Conservation (phyloP, 2,329 filamentous ascomycete species). For the Stagonosporopsis tanaceti region DNA sequence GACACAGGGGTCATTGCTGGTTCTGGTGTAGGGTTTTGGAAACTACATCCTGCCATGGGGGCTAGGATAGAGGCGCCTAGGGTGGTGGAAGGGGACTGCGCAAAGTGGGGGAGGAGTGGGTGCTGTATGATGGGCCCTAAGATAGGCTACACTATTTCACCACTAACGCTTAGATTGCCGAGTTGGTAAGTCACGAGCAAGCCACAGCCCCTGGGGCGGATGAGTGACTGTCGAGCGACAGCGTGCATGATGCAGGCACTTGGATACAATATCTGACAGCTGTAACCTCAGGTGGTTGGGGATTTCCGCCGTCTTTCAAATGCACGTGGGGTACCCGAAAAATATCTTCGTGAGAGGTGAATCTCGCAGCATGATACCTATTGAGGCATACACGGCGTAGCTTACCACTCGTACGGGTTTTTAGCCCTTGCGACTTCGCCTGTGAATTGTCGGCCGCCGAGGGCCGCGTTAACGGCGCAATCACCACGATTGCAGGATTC, state of each 20-base stretch:
- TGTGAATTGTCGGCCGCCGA: conserved; percentile 29
- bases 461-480: conserved; percentile 32
- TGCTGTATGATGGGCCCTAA: conserved; percentile 12
- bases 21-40: conserved; percentile 4
- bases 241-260: conserved; percentile 21
- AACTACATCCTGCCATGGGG: conserved; percentile 13
- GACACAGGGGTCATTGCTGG: conserved; percentile 11
- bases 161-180: conserved; percentile 18
- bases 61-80: conserved; percentile 10
- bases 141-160: conserved; percentile 14
- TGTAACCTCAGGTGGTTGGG: conserved; percentile 9
- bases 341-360: neutral
- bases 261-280: conserved; percentile 14
- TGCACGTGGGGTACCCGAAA: conserved; percentile 4
- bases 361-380: conserved; percentile 20
- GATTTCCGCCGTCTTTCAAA: neutral
- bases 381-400: conserved; percentile 17
- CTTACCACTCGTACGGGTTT: conserved; percentile 20
- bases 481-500: conserved; percentile 29
- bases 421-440: conserved; percentile 14
- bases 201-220: neutral
- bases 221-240: conserved; percentile 6
- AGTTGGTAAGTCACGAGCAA: conserved; percentile 14
- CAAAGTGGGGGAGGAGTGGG: conserved; percentile 19
- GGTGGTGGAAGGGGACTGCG: conserved; percentile 9